Evolutionary conservation across 495 filamentous ascomycete genomes (phyloP), one percentile per base, ranked within the genome.

Genomic region (Trypethelium eluteriae): DNA sequence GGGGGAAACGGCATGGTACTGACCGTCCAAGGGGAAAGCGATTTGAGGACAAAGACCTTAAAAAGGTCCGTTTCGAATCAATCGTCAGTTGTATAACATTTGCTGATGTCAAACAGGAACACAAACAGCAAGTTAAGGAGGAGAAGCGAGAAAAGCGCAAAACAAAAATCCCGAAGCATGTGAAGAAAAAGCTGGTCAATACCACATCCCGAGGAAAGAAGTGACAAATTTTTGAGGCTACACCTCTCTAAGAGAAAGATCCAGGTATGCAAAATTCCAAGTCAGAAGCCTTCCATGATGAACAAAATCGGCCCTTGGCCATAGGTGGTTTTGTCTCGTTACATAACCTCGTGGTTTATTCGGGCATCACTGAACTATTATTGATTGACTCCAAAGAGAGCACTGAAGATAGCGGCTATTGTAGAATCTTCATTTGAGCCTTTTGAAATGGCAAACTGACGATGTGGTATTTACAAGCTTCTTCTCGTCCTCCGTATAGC

Each of bases 161-260:
- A 74, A 88, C 88, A 16, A 98, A 98, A 79, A 96, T 98, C 78
- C 93, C 94, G 0, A 98, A 98, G 78, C 84, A 96, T 71, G 59
- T 92, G 39, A 98, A 98, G 82, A 96, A 96, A 79, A 86, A 84
- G 74, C 67, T 93, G 63, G 80, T 94, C 32, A 79, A 69, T 63
- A 71, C 70, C 44, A 74, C 82, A 16, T 67, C 81, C 14, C 71
- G 75, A 62, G 74, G 73, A 66, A 75, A 78, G 70, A 70, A 72
- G 63, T 73, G 67, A 64, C 1, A 2, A 2, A 7, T 44, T 14
- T 44, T 14, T 44, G 14, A 14, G 41, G 41, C 41, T 44, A 44
- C 41, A 7, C 41, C 14, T 0, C 25, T 25, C 25, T 25, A 25
- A 25, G 25, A 25, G 25, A 25, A 25, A 25, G 25, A 25, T 1